phyloP scores from a whole-genome alignment of 2,329 filamentous ascomycete genomes.

The Scytalidium lignicola region DNA sequence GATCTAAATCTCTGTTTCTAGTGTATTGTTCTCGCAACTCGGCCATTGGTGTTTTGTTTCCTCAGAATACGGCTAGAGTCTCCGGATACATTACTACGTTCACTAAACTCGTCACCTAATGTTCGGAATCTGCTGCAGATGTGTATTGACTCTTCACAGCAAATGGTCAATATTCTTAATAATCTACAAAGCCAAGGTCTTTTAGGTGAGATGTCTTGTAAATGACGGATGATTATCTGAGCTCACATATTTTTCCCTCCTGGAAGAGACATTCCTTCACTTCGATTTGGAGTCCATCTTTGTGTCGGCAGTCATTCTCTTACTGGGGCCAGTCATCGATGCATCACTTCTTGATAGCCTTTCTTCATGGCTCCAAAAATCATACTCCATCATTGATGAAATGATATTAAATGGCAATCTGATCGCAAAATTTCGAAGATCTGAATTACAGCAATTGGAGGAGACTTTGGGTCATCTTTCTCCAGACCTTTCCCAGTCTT shows the following conservation, averaged over 20 bases:
- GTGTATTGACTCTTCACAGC: slow-evolving; percentile 38
- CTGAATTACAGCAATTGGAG: neutral
- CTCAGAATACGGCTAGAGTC: slow-evolving; percentile 31
- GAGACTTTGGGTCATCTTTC: neutral
- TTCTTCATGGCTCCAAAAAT: slow-evolving; percentile 34
- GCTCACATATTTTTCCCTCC: slow-evolving; percentile 1
- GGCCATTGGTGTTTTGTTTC: slow-evolving; percentile 39
- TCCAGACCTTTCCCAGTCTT: neutral
- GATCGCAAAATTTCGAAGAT: neutral
- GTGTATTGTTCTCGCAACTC: slow-evolving; percentile 35
- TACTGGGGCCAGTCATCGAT: slow-evolving; percentile 34
- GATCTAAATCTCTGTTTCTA: neutral
- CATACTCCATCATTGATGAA: slow-evolving; percentile 39
- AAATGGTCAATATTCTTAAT: slow-evolving; percentile 37
- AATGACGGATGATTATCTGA: neutral
- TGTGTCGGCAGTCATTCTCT: slow-evolving; percentile 36
- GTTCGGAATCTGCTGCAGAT: slow-evolving; percentile 32
- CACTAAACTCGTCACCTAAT: slow-evolving; percentile 32
- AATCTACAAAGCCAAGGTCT: slow-evolving; percentile 40
- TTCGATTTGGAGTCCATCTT: slow-evolving; percentile 42
- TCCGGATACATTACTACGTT: slow-evolving; percentile 23
- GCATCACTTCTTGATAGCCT: slow-evolving; percentile 30
- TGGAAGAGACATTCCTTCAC: slow-evolving; percentile 41
- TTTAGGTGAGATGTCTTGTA: slow-evolving; percentile 32
- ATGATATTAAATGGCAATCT: slow-evolving; percentile 30